Evolutionary conservation across 2,329 filamentous ascomycete species (phyloP).

Genomic region (Exophiala xenobiotica): DNA sequence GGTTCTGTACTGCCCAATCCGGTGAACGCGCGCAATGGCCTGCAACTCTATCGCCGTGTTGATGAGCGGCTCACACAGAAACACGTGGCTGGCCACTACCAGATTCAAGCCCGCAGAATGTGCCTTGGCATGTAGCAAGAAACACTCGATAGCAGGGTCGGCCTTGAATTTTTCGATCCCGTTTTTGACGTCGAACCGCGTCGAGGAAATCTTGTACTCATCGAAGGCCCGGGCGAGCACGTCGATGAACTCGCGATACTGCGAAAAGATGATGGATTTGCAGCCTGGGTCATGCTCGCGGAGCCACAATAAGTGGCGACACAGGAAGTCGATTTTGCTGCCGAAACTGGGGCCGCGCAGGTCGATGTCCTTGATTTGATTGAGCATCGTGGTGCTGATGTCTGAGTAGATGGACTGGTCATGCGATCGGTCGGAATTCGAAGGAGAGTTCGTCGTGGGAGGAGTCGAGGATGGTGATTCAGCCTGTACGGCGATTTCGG

Average conservation of each 20-base stretch:
- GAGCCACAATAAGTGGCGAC: constrained; percentile 81
- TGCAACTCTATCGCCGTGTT: constrained; percentile 94
- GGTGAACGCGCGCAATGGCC: constrained; percentile 89
- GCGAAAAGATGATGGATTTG: constrained; percentile 92
- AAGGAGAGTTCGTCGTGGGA: constrained; percentile 3
- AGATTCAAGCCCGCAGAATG: constrained; percentile 88
- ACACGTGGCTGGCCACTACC: constrained; percentile 89
- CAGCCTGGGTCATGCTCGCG: constrained; percentile 78
- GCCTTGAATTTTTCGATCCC: constrained; percentile 76
- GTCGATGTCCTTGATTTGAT: constrained; percentile 79
- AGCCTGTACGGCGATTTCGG: constrained; percentile 68
- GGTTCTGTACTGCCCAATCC: constrained; percentile 83
- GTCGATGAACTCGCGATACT: constrained; percentile 77
- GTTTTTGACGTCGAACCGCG: constrained; percentile 65
- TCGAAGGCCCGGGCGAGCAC: constrained; percentile 70
- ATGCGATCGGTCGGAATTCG: constrained; percentile 31
- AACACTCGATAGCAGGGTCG: constrained; percentile 72
- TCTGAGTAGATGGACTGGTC: constrained; percentile 69
- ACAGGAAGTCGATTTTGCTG: constrained; percentile 83
- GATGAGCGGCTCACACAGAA: constrained; percentile 88
- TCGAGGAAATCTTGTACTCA: constrained; percentile 70
- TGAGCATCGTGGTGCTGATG: constrained; percentile 68
- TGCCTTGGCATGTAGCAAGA: constrained; percentile 84
- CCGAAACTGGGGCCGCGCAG: constrained; percentile 68
- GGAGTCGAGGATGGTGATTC: constrained; percentile 32